Evolutionary conservation across 192 early-diverging fungal species (phyloP), one percentile per base, ranked within the genome.

Genomic region (Dissophora ornata): DNA sequence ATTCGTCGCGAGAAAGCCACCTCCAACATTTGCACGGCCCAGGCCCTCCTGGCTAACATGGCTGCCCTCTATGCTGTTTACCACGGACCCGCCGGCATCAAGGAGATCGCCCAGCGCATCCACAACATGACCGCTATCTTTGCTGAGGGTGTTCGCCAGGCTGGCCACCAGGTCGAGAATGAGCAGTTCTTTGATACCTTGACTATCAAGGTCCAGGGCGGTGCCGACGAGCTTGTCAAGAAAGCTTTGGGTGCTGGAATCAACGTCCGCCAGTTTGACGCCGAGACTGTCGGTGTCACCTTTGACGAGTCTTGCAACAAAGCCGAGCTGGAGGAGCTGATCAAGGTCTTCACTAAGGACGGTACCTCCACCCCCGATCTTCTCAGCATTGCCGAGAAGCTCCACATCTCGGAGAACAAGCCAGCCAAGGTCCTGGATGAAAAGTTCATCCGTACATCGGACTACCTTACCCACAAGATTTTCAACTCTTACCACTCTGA

Each of bases 31-130:
- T 99, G 98, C 87, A 99, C 98, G 0, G 96, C 98, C 22, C 98
- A 99, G 82, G 98, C 97, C 32, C 88, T 99, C 55, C 86, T 99
- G 53, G 98, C 98, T 57, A 99, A 99, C 88, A 98, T 99, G 97
- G 88, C 96, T 32, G 98, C 95, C 47, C 97, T 99, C 93, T 99
- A 99, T 70, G 95, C 94, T 26, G 94, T 99, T 51, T 99, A 98
- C 85, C 98, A 99, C 79, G 98, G 98, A 44, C 97, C 98, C 30
- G 81, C 91, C 80, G 97, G 98, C 34, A 85, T 99, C 58, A 86
- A 85, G 66, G 87, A 85, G 19, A 98, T 98, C 79, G 97, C 96
- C 38, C 85, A 93, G 71, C 92, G 95, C 56, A 91, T 99, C 58
- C 96, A 99, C 84, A 90, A 91, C 84, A 86, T 98, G 74, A 95